Conservation (phyloP, 306 rosid species). For the Canavalia ensiformis region DNA sequence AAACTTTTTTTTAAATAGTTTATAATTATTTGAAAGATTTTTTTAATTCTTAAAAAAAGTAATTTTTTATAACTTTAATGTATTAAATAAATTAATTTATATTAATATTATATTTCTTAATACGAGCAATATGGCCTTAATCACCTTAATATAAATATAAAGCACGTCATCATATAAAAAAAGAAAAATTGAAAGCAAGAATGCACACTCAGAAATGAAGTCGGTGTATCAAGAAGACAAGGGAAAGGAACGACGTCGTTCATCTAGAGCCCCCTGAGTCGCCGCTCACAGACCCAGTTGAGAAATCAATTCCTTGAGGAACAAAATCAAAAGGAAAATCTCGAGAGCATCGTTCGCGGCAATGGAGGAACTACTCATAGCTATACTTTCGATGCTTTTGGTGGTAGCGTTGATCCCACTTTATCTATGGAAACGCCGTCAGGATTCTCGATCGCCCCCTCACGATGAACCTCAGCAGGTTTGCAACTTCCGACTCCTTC, state of each 20-base stretch:
- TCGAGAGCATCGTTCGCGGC: slow-evolving; percentile 13
- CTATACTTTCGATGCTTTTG: slow-evolving; percentile 74
- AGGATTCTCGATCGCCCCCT: slow-evolving; percentile 58
- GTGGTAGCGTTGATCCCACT: slow-evolving; percentile 72
- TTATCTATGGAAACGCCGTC: slow-evolving; percentile 83
- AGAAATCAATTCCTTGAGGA: slow-evolving; percentile 25
- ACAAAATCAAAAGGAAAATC: background rate
- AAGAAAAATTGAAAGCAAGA: background rate
- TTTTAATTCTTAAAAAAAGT: too few relatives aligned
- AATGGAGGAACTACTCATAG: slow-evolving; percentile 77
- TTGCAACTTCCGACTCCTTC: slow-evolving; percentile 38
- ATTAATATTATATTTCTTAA: too few relatives aligned
- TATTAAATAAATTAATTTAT: too few relatives aligned
- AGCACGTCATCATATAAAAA: too few relatives aligned
- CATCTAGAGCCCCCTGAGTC: background rate
- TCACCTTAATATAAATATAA: too few relatives aligned
- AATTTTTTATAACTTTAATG: too few relatives aligned
- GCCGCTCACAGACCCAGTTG: background rate
- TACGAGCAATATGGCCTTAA: too few relatives aligned
- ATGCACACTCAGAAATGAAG: background rate
- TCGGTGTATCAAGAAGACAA: background rate
- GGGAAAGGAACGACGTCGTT: background rate
- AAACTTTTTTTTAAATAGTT: too few relatives aligned
- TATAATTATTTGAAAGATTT: too few relatives aligned
- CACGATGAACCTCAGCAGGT: slow-evolving; percentile 81